A percentile compares a stretch with the other conserved stretches of the same genome.
These are phyloP conservation scores for Rhodomyrtus tomentosa DNA, from an alignment of 345 rosid genomes.

Conservation along the genomic window DNA sequence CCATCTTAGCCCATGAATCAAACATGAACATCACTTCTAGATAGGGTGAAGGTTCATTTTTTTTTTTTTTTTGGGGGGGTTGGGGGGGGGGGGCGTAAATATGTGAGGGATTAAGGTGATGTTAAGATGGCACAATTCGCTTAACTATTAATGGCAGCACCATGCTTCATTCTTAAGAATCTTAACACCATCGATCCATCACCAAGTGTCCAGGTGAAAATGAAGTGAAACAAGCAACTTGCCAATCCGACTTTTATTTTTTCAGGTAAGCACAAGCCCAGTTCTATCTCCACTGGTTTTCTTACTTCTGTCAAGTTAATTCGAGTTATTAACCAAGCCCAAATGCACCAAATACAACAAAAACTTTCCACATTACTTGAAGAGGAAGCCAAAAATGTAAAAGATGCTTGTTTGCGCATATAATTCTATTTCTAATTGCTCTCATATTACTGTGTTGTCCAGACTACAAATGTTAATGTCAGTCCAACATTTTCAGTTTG, in stretches of 20 bases:
- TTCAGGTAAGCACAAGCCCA: not conserved
- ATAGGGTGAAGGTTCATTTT: not conserved
- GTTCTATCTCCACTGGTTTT: not conserved
- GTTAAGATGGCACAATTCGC: not conserved
- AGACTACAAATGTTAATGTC: not conserved
- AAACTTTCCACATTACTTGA: not conserved
- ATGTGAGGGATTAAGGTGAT: too few relatives aligned
- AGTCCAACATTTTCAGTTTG: not conserved
- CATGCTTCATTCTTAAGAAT: not conserved
- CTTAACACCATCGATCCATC: not conserved
- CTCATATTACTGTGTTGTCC: not conserved
- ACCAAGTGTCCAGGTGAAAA: not conserved
- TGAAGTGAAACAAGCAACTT: not conserved
- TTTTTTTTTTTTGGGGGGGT: too few relatives aligned
- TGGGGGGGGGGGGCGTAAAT: too few relatives aligned
- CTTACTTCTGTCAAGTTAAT: not conserved
- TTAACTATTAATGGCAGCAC: not conserved
- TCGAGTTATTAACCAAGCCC: not conserved
- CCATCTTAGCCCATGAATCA: not conserved
- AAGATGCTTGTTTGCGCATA: not conserved
- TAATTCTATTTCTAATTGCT: not conserved
- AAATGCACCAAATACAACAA: not conserved
- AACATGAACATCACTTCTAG: not conserved
- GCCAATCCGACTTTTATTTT: not conserved
- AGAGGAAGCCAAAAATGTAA: not conserved